These are phyloP conservation scores for Aegilops sharonensis DNA, from an alignment of 176 grass and related monocot genomes.

Conservation along the genomic window DNA sequence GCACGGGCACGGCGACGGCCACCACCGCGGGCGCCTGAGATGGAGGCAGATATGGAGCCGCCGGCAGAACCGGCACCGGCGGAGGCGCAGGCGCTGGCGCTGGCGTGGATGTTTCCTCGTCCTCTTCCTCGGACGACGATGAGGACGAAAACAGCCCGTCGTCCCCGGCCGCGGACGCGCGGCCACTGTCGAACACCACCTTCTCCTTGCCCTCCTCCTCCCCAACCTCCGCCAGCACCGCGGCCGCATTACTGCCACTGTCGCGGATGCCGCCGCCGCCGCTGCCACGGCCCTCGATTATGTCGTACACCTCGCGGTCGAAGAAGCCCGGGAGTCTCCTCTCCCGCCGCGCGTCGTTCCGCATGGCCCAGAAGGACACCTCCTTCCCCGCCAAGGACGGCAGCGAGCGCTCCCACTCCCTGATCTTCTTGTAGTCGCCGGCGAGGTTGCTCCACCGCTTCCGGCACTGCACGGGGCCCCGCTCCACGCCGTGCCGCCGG, in stretches of 20 bases:
- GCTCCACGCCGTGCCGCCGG: slow-evolving; percentile 71
- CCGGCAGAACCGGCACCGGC: not conserved
- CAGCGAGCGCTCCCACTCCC: slow-evolving; percentile 77
- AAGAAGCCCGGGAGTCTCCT: slow-evolving; percentile 88
- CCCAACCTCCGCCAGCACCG: slow-evolving; percentile 13
- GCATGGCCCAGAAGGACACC: slow-evolving; percentile 92
- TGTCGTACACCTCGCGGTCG: slow-evolving; percentile 91
- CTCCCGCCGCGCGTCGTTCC: slow-evolving; percentile 81
- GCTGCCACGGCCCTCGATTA: slow-evolving; percentile 56
- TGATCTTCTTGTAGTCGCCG: slow-evolving; percentile 97
- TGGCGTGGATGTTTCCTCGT: slow-evolving; percentile 28
- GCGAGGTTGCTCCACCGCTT: slow-evolving; percentile 99
- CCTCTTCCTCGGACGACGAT: slow-evolving; percentile 11
- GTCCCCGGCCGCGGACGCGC: not conserved
- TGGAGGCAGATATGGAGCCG: not conserved
- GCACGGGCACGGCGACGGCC: slow-evolving; percentile 16
- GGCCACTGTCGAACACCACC: slow-evolving; percentile 4
- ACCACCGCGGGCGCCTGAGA: not conserved
- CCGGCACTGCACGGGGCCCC: slow-evolving; percentile 88
- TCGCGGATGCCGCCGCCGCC: not conserved
- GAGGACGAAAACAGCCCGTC: slow-evolving; percentile 35
- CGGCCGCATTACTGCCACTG: slow-evolving; percentile 2
- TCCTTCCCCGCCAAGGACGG: slow-evolving; percentile 23
- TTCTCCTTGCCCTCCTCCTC: slow-evolving; percentile 20
- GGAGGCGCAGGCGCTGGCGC: not conserved